A percentile compares a stretch with the other conserved stretches of the same genome.
Evolutionary conservation across 768 basidiomycete species (phyloP).

Genomic region (Podaxis sp.): DNA sequence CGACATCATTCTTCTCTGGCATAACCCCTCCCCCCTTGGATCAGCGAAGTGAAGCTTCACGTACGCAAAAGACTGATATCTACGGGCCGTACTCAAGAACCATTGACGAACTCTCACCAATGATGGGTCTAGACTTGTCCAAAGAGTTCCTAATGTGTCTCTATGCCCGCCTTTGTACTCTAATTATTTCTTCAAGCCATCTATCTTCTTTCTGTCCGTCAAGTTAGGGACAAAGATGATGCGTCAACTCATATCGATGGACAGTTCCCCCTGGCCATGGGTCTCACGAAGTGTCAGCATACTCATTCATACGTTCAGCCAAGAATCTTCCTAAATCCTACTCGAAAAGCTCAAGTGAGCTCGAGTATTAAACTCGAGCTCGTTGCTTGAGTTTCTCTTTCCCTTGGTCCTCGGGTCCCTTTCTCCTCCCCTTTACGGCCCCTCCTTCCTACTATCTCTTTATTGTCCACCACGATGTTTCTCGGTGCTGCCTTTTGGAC

Average conservation of each 20-base stretch:
- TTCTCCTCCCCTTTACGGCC: not conserved
- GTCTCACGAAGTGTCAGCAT: conserved; percentile 28
- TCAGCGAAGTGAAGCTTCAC: not conserved
- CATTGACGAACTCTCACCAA: not conserved
- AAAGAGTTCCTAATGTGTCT: not conserved
- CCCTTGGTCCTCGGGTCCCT: not conserved
- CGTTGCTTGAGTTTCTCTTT: not conserved
- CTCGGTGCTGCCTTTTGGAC: not conserved
- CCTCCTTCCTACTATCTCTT: not conserved
- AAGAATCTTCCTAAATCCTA: conserved; percentile 14
- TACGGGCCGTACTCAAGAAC: not conserved
- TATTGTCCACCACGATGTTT: conserved; percentile 3
- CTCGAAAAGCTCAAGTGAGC: conserved; percentile 12
- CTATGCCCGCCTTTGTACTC: not conserved
- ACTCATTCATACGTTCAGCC: not conserved
- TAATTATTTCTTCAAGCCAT: not conserved
- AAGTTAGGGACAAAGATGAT: conserved; percentile 6
- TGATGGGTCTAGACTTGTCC: not conserved
- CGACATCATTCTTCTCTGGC: conserved; percentile 1
- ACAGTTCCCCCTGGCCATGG: conserved; percentile 34
- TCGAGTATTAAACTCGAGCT: conserved; percentile 14
- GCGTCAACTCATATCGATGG: conserved; percentile 17
- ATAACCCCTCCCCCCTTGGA: not conserved
- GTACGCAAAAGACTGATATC: not conserved
- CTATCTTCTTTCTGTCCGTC: conserved; percentile 15